Base-by-base conservation (phyloP, 768 basidiomycete species). In the Mycena belliarum region DNA sequence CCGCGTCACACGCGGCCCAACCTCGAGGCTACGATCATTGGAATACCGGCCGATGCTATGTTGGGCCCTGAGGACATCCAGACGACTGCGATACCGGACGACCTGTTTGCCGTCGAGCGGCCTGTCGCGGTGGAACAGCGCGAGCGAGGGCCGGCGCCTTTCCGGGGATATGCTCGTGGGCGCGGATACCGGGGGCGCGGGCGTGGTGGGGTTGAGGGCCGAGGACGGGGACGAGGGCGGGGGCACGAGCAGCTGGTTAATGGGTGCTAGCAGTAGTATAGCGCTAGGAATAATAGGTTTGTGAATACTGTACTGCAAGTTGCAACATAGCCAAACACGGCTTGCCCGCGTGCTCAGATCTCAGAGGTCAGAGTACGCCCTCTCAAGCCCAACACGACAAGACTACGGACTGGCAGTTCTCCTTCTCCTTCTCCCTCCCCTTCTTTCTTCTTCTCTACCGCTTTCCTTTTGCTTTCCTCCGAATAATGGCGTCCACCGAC, bases 391-490 rank as follows among this genome's bases (percentile, higher is more conserved):
- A n/a, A n/a, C n/a, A n/a, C n/a, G n/a, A n/a, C n/a, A n/a, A n/a
- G n/a, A n/a, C n/a, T n/a, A n/a, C n/a, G 59, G 65, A 50, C 65
- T 69, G 69, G 69, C 53, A 61, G 60, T 58, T 66, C 41, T 62
- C 55, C 61, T 64, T 57, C 61, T 60, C 50, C 55, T 55, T 64
- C 67, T 69, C 66, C 68, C 70, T 26, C 58, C 51, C 16, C 53
- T 61, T 52, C 53, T 61, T 52, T 61, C 44, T n/a, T 49, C 63
- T 68, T 49, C 53, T 55, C 55, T 52, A 61, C 60, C 69, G 66
- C 66, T 66, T 68, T n/a, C 49, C 24, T 37, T 44, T 44, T 35
- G 16, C 46, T 43, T 35, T 33, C 42, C 43, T 2, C 42, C 49
- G 29, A 37, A 49, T 48, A 49, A 60, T 57, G 58, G 24, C 21